Conservation (phyloP, 2,329 filamentous ascomycete genomes). For the Tolypocladium tundrense region DNA sequence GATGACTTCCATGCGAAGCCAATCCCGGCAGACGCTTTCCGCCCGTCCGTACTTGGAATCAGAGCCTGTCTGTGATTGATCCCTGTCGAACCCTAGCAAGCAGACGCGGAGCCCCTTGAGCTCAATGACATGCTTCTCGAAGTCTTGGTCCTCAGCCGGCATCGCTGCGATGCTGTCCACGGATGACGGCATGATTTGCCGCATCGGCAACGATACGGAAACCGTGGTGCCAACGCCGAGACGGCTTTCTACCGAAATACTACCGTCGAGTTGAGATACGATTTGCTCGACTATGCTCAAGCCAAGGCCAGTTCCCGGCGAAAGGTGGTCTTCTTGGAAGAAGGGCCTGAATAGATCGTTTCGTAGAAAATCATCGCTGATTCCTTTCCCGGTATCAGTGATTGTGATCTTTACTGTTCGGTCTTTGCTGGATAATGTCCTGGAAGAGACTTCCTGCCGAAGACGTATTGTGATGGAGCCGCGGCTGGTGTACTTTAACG, state of each 20-base stretch:
- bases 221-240: constrained; percentile 25
- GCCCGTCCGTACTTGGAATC: constrained; percentile 1
- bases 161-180: background rate
- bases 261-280: constrained; percentile 46
- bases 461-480: constrained; percentile 21
- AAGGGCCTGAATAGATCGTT: constrained; percentile 54
- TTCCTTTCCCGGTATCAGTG: constrained; percentile 56
- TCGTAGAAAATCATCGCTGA: constrained; percentile 50
- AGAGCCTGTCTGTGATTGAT: constrained; percentile 1
- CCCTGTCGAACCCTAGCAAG: constrained; percentile 10
- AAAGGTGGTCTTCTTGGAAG: constrained; percentile 50
- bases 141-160: constrained; percentile 13
- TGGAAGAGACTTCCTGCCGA: constrained; percentile 7
- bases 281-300: constrained; percentile 54
- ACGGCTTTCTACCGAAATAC: constrained; percentile 44
- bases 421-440: constrained; percentile 1
- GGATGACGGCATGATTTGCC: background rate
- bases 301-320: constrained; percentile 53
- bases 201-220: constrained; percentile 20
- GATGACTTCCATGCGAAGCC: constrained; percentile 20
- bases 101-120: constrained; percentile 20
- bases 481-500: constrained; percentile 46
- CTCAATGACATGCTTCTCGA: constrained; percentile 15
- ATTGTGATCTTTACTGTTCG: constrained; percentile 32
- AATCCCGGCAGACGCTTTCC: constrained; percentile 18